These are phyloP conservation scores for Stylosanthes scabra DNA, from an alignment of 331 rosid genomes.

Conservation along the genomic window DNA sequence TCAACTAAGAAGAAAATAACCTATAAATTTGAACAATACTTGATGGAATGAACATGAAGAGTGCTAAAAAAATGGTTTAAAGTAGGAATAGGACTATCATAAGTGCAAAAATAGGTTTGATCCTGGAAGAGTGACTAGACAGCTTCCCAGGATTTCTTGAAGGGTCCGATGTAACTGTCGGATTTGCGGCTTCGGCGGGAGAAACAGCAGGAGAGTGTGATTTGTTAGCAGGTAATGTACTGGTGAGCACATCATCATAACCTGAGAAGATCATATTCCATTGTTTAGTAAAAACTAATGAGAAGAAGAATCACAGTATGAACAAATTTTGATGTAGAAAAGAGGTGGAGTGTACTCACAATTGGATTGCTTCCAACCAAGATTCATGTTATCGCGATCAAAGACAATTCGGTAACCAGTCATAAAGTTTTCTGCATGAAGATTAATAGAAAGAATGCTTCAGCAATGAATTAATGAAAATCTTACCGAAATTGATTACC, in stretches of 20 bases:
- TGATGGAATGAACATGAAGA: slow-evolving; percentile 29
- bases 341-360: slow-evolving; percentile 56
- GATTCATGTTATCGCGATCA: slow-evolving; percentile 71
- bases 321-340: background rate
- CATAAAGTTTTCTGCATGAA: slow-evolving; percentile 80
- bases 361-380: slow-evolving; percentile 73
- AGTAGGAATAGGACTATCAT: slow-evolving; percentile 42
- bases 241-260: slow-evolving; percentile 42
- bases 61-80: slow-evolving; percentile 45
- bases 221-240: slow-evolving; percentile 44
- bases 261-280: slow-evolving; percentile 50
- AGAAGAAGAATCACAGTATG: slow-evolving; percentile 1
- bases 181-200: slow-evolving; percentile 50
- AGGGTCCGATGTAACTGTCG: slow-evolving; percentile 51
- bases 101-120: slow-evolving; percentile 38
- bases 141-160: slow-evolving; percentile 26
- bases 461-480: background rate
- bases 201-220: slow-evolving; percentile 53
- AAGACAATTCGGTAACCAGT: slow-evolving; percentile 69
- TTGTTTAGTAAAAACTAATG: slow-evolving; percentile 18
- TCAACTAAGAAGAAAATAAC: slow-evolving; percentile 12
- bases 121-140: slow-evolving; percentile 48
- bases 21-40: slow-evolving; percentile 40
- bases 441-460: slow-evolving; percentile 12
- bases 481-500: no score